A percentile compares a stretch with the other conserved stretches of the same genome.
Evolutionary conservation across 1,284 basidiomycete genomes (phyloP).

Genomic region (Paramarasmius palmivorus): DNA sequence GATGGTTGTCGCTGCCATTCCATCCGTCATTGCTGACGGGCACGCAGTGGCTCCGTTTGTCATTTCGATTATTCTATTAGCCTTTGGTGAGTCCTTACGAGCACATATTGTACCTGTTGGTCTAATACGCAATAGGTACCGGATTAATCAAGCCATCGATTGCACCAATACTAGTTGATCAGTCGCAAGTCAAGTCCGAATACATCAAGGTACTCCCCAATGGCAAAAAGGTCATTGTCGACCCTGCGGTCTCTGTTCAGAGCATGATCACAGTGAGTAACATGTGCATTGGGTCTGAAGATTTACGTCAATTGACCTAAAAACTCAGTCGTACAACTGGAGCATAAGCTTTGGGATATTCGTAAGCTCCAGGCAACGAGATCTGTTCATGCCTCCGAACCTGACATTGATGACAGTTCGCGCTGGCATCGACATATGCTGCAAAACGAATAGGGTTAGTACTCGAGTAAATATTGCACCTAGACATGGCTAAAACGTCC

Average conservation of each 20-base stretch:
- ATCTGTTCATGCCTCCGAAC: too few relatives aligned
- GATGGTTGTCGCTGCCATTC: slow-evolving; percentile 22
- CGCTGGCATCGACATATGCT: slow-evolving; percentile 23
- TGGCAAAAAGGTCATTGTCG: slow-evolving; percentile 26
- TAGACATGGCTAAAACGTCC: not conserved
- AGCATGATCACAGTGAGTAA: not conserved
- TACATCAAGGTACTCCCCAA: slow-evolving; percentile 19
- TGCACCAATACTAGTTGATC: slow-evolving; percentile 26
- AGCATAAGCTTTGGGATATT: slow-evolving; percentile 41
- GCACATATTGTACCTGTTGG: not conserved
- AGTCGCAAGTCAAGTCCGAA: slow-evolving; percentile 21
- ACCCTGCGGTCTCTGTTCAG: slow-evolving; percentile 18
- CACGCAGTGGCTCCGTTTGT: slow-evolving; percentile 24
- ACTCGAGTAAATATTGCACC: slow-evolving; percentile 24
- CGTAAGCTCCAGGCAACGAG: too few relatives aligned
- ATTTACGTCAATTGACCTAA: slow-evolving; percentile 1
- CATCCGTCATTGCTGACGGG: slow-evolving; percentile 22
- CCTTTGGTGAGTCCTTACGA: slow-evolving; percentile 12
- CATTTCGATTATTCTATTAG: slow-evolving; percentile 22
- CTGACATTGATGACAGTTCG: too few relatives aligned
- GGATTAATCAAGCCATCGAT: slow-evolving; percentile 15
- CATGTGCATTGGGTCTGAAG: not conserved
- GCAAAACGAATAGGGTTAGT: slow-evolving; percentile 31
- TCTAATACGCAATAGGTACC: slow-evolving; percentile 6
- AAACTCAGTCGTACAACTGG: slow-evolving; percentile 26